Conservation (phyloP, 2,329 filamentous ascomycete genomes). For the Colletotrichum agaves region DNA sequence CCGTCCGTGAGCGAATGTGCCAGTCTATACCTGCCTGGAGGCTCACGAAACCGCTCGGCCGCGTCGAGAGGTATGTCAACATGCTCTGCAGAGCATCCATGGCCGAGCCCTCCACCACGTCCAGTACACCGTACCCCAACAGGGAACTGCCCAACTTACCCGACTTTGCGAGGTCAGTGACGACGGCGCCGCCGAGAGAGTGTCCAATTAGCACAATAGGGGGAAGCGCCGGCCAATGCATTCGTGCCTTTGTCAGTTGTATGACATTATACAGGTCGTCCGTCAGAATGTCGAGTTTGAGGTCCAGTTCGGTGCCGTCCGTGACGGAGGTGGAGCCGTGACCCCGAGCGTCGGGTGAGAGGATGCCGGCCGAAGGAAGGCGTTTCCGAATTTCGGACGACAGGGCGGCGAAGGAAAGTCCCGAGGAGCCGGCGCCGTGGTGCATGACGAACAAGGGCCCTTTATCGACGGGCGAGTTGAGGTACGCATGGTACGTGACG, state of each 20-base stretch:
- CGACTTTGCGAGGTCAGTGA: conserved; percentile 82
- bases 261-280: conserved; percentile 79
- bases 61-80: conserved; percentile 87
- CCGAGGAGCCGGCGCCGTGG: conserved; percentile 94
- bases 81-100: conserved; percentile 96
- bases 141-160: conserved; percentile 74
- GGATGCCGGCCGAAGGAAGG: conserved; percentile 82
- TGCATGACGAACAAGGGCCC: conserved; percentile 92
- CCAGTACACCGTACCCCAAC: conserved; percentile 88
- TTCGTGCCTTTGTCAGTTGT: conserved; percentile 70
- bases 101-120: conserved; percentile 95
- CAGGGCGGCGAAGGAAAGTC: conserved; percentile 84
- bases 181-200: conserved; percentile 90
- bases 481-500: conserved; percentile 84
- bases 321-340: conserved; percentile 79
- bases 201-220: conserved; percentile 87
- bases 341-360: conserved; percentile 86
- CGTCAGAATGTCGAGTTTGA: conserved; percentile 78
- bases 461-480: conserved; percentile 80
- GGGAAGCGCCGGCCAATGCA: conserved; percentile 80
- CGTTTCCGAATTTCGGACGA: conserved; percentile 80
- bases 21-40: conserved; percentile 87
- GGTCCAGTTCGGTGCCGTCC: conserved; percentile 61
- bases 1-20: conserved; percentile 89
- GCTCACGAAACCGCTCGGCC: conserved; percentile 82